A percentile compares a stretch with the other conserved stretches of the same genome.
Conservation (phyloP, 2,329 filamentous ascomycete species). For the Alternaria brassicae region DNA sequence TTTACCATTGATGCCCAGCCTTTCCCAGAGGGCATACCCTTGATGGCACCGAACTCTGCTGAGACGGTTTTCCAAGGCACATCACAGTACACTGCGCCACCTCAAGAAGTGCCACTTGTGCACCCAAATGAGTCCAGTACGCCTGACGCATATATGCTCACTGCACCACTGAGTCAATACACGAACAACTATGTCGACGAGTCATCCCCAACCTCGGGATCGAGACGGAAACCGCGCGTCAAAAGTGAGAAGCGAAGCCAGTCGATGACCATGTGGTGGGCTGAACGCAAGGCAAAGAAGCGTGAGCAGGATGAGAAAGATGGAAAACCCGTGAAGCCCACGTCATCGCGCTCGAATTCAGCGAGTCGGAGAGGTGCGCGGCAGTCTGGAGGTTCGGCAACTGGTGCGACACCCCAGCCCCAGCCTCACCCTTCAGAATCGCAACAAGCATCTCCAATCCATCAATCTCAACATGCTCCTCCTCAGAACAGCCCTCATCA, state of each 20-base stretch:
- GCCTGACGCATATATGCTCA: conserved; percentile 47
- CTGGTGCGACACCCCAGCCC: conserved; percentile 26
- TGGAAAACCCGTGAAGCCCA: conserved; percentile 28
- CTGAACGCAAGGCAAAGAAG: conserved; percentile 51
- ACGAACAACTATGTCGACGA: conserved; percentile 39
- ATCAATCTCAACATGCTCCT: conserved; percentile 15
- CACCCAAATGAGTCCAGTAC: conserved; percentile 35
- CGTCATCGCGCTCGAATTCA: conserved; percentile 36
- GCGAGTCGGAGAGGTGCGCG: conserved; percentile 33
- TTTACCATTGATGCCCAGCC: conserved; percentile 45
- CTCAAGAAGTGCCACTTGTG: conserved; percentile 28
- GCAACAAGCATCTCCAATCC: conserved; percentile 26
- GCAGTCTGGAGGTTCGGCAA: conserved; percentile 26
- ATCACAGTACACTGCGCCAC: conserved; percentile 33
- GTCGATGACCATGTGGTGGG: conserved; percentile 58
- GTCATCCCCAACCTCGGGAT: conserved; percentile 32
- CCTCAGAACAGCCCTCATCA: conserved; percentile 26
- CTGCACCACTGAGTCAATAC: conserved; percentile 45
- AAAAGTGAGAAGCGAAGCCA: conserved; percentile 55
- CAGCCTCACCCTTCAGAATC: conserved; percentile 26
- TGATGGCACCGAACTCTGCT: conserved; percentile 37
- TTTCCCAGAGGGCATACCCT: conserved; percentile 25
- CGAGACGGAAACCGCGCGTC: conserved; percentile 48
- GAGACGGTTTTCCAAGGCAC: conserved; percentile 47
- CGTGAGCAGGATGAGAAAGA: conserved; percentile 44